phyloP scores from a whole-genome alignment of 1,139 yeast species.

The Sugiyamaella paludigena region DNA sequence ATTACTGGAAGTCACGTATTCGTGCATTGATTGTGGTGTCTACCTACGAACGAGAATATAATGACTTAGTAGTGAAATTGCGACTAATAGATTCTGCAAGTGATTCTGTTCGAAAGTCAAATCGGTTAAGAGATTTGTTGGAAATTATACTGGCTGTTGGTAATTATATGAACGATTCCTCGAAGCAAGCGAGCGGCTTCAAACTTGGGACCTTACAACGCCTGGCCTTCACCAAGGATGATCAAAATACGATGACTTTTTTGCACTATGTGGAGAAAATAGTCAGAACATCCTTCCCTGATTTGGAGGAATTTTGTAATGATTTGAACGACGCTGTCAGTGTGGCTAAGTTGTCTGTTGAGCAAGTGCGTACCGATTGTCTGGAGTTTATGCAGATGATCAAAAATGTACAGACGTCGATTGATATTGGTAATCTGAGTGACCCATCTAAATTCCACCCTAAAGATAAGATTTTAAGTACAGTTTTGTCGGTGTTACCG shows the following conservation, averaged over 20 bases:
- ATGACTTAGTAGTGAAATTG: conserved; percentile 63
- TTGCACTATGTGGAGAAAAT: conserved; percentile 84
- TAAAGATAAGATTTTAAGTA: conserved; percentile 59
- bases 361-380: conserved; percentile 72
- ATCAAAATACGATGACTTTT: conserved; percentile 73
- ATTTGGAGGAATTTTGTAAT: conserved; percentile 69
- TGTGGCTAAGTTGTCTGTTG: conserved; percentile 68
- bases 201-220: conserved; percentile 78
- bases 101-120: conserved; percentile 57
- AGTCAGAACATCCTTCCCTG: conserved; percentile 74
- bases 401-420: conserved; percentile 52
- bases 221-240: conserved; percentile 81
- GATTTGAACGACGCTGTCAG: conserved; percentile 64
- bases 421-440: conserved; percentile 72
- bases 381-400: conserved; percentile 57
- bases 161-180: conserved; percentile 84
- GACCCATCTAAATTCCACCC: conserved; percentile 71
- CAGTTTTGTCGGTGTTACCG: conserved; percentile 52
- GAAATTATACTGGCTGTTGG: conserved; percentile 83
- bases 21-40: conserved; percentile 65
- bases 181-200: conserved; percentile 83
- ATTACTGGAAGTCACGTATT: conserved; percentile 87
- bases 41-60: conserved; percentile 71
- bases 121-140: conserved; percentile 63
- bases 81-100: conserved; percentile 67